A percentile compares a stretch with the other conserved stretches of the same genome.
Conservation (phyloP, 2,329 filamentous ascomycete species). For the Neodidymelliopsis sp. region DNA sequence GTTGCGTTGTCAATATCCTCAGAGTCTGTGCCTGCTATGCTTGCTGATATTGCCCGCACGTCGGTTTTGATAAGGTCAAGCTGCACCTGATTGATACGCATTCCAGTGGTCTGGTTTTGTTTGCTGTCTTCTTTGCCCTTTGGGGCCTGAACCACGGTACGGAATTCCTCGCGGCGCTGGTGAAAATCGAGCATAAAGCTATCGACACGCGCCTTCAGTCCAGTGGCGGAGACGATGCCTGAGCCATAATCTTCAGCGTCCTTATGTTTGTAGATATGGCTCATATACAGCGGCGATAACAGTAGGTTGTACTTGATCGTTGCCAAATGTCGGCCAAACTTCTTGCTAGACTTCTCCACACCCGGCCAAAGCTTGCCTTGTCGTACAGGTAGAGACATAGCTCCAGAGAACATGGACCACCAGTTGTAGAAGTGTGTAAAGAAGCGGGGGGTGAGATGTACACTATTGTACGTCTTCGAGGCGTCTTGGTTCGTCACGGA, state of each 20-base stretch:
- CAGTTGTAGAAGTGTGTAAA: slow-evolving; percentile 98
- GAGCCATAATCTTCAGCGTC: slow-evolving; percentile 86
- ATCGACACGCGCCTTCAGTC: slow-evolving; percentile 94
- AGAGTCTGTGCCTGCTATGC: slow-evolving; percentile 79
- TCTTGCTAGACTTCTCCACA: slow-evolving; percentile 95
- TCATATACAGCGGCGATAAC: slow-evolving; percentile 90
- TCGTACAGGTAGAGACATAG: slow-evolving; percentile 91
- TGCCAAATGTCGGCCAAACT: slow-evolving; percentile 95
- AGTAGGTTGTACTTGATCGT: slow-evolving; percentile 98
- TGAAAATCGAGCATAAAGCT: slow-evolving; percentile 98
- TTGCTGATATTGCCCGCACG: slow-evolving; percentile 90
- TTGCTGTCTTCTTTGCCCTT: slow-evolving; percentile 65
- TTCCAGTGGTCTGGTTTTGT: slow-evolving; percentile 83
- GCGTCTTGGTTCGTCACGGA: slow-evolving; percentile 74
- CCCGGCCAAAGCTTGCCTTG: slow-evolving; percentile 92
- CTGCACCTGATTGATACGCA: slow-evolving; percentile 95
- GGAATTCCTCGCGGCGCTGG: slow-evolving; percentile 90
- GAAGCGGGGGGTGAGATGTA: slow-evolving; percentile 92
- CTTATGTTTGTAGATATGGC: slow-evolving; percentile 98
- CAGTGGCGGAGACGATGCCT: slow-evolving; percentile 84
- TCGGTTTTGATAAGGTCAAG: slow-evolving; percentile 91
- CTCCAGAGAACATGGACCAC: slow-evolving; percentile 96
- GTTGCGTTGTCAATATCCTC: slow-evolving; percentile 75
- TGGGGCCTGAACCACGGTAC: slow-evolving; percentile 76
- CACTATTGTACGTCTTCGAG: slow-evolving; percentile 92